These are phyloP conservation scores for Tritrichomonas musculus DNA, from an alignment of 208 protist genomes.

Conservation along the genomic window DNA sequence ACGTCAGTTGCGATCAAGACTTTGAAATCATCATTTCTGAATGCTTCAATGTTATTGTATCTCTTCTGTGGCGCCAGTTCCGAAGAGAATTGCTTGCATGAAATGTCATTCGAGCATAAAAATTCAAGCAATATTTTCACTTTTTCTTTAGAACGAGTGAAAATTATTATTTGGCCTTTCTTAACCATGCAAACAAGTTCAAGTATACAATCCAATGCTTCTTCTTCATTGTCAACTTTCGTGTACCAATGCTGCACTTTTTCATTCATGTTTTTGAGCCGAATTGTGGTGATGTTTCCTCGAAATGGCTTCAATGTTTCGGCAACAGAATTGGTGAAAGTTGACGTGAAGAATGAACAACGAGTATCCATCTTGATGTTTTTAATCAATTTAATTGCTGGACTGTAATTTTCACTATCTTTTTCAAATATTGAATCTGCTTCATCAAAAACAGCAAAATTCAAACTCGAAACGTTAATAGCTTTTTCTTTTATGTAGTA, in stretches of 20 bases:
- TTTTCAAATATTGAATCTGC: too few relatives aligned
- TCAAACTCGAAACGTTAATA: too few relatives aligned
- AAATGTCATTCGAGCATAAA: background rate
- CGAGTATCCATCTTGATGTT: background rate
- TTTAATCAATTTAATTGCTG: too few relatives aligned
- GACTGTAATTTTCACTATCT: too few relatives aligned
- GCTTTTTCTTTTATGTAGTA: background rate
- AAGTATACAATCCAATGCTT: too few relatives aligned
- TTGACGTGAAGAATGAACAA: background rate
- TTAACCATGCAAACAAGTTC: too few relatives aligned
- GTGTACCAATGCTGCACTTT: too few relatives aligned
- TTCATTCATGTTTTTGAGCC: too few relatives aligned
- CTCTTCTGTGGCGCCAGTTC: slow-evolving; percentile 91
- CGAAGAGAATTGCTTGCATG: slow-evolving; percentile 49
- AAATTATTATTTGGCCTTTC: background rate
- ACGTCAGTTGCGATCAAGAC: slow-evolving; percentile 97
- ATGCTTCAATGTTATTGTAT: slow-evolving; percentile 92
- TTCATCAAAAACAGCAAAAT: too few relatives aligned
- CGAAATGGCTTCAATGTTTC: background rate
- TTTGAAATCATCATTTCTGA: slow-evolving; percentile 80
- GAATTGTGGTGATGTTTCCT: background rate
- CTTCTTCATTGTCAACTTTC: too few relatives aligned
- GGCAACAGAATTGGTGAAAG: background rate
- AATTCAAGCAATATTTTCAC: background rate
- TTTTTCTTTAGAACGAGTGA: background rate